Conservation (phyloP, 2,329 filamentous ascomycete genomes). For the Paracorniculantispora psalliotae region DNA sequence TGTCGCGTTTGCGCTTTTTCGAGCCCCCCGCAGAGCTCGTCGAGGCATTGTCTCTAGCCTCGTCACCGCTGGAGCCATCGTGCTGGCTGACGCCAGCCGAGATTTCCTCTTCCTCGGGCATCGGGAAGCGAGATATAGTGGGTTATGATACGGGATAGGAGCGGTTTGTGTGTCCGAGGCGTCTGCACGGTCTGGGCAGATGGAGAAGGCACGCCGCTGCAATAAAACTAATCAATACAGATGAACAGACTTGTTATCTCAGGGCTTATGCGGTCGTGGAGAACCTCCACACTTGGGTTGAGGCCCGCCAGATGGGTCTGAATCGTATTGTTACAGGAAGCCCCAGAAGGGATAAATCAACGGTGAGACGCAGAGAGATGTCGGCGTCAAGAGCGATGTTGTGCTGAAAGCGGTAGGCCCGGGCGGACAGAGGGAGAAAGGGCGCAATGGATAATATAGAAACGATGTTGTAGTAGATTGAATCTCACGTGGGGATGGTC, state of each 20-base stretch:
- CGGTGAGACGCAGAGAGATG: not conserved
- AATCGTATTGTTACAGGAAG: not conserved
- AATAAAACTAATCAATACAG: not conserved
- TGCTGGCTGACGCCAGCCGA: slow-evolving; percentile 7
- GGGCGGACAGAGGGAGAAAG: not conserved
- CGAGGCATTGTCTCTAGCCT: slow-evolving; percentile 29
- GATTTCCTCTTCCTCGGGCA: slow-evolving; percentile 14
- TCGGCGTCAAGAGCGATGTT: not conserved
- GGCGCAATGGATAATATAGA: not conserved
- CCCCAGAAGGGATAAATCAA: not conserved
- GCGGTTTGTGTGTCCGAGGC: slow-evolving; percentile 5
- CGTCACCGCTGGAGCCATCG: slow-evolving; percentile 33
- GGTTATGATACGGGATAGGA: slow-evolving; percentile 1
- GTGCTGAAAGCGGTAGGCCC: not conserved
- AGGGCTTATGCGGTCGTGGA: slow-evolving; percentile 4
- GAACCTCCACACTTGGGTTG: slow-evolving; percentile 2
- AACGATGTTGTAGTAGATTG: not conserved
- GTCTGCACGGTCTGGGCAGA: not conserved
- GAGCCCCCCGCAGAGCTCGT: slow-evolving; percentile 20
- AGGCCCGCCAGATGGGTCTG: slow-evolving; percentile 10
- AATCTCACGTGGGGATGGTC: not conserved
- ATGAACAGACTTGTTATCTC: not conserved
- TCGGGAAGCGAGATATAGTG: slow-evolving; percentile 15
- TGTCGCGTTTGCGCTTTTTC: slow-evolving; percentile 36
- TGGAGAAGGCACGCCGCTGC: not conserved